Conservation (phyloP, 2,329 filamentous ascomycete genomes). For the Hymenoscyphus scutula region DNA sequence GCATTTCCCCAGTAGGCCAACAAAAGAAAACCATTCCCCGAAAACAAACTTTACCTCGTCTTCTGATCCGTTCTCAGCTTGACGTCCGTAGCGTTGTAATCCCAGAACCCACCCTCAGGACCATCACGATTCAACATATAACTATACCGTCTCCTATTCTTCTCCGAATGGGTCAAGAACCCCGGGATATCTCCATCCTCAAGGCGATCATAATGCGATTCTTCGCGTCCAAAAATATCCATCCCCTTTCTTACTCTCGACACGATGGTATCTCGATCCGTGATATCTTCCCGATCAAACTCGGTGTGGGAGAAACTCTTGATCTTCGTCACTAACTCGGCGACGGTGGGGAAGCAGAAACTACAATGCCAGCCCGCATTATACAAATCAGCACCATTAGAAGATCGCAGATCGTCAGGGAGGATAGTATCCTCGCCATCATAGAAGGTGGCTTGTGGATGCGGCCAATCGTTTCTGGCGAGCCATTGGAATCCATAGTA, state of each 20-base stretch:
- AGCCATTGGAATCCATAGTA: not conserved
- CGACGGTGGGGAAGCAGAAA: conserved; percentile 42
- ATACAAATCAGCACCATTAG: conserved; percentile 36
- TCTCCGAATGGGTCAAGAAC: not conserved
- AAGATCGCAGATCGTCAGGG: not conserved
- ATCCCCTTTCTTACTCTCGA: not conserved
- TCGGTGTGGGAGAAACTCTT: conserved; percentile 36
- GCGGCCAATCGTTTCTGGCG: not conserved
- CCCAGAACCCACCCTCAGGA: not conserved
- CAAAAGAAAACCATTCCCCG: too few species aligned
- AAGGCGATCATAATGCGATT: not conserved
- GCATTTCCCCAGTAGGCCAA: too few species aligned
- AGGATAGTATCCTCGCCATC: not conserved
- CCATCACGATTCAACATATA: not conserved
- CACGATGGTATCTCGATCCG: not conserved
- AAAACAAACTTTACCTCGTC: too few species aligned
- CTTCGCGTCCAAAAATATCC: not conserved
- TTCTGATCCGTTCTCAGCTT: too few species aligned
- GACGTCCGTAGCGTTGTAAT: not conserved
- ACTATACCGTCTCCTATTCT: not conserved
- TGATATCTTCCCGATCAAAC: not conserved
- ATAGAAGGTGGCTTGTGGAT: not conserved
- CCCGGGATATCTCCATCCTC: not conserved
- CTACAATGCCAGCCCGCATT: conserved; percentile 46
- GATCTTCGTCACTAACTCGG: conserved; percentile 42